Base-by-base conservation (phyloP, 1,284 basidiomycete species). In the Trichosporon asahii region DNA sequence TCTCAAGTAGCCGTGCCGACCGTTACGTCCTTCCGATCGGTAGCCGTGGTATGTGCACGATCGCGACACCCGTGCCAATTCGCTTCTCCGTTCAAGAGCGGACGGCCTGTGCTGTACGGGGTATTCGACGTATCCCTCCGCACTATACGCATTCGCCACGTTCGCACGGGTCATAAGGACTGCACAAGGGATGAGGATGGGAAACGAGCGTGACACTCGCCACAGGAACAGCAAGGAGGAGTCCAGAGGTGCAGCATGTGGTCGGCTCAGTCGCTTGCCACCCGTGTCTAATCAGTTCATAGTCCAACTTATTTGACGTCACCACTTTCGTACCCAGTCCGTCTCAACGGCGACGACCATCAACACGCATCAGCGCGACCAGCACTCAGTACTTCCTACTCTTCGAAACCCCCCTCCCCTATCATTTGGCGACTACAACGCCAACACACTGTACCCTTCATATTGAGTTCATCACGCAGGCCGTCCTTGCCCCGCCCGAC, bases 251-350 rank as follows among this genome's bases (percentile, higher is more conserved):
- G 33, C 11, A 31, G 57, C 57, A 33, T 31, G 35, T 61, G 12
- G 33, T 29, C 29, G 60, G 29, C 15, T 61, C 63, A 64, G 63
- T 40, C 21, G 21, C 35, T 35, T 21, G 63, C 14, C 29, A 2
- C 8, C 11, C 2, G 35, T 21, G 29, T 25, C 33, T 31, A 33
- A 31, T 35, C 60, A 63, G 15, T 33, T 21, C 29, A 35, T n/a
- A n/a, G 46, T 53, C 60, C 11, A 21, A n/a, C 29, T 35, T 35
- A 35, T 63, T 63, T 37, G 61, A 63, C 61, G 61, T 63, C 61
- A 63, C 61, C 49, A 53, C 49, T 53, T 53, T 53, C 46, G 8
- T 53, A 25, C 21, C 18, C 49, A 18, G 49, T 53, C 49, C 1
- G 49, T 25, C 49, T 21, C 49, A 53, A 44, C 18, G 5, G 31